Evolutionary conservation across 371 early-diverging fungal species (phyloP).

Genomic region (Nosema muscidifuracis): DNA sequence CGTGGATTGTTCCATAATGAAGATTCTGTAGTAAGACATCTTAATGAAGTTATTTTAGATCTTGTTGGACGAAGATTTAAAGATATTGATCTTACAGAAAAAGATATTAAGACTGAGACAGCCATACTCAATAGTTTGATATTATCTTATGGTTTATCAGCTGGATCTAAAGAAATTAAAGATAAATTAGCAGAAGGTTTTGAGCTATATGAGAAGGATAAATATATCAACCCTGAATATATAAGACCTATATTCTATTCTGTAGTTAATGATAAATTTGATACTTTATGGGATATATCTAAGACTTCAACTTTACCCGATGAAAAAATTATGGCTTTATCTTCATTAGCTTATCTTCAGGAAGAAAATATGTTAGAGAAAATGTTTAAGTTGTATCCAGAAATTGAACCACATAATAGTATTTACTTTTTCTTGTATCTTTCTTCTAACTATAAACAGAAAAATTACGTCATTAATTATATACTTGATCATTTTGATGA

Average conservation of each 20-base stretch:
- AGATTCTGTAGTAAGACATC: background rate
- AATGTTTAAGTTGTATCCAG: background rate
- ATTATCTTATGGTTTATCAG: background rate
- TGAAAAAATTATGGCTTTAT: conserved; percentile 3
- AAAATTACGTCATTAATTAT: background rate
- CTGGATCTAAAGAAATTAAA: background rate
- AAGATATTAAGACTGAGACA: background rate
- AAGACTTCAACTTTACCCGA: background rate
- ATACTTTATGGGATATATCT: background rate
- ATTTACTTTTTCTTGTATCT: conserved; percentile 9
- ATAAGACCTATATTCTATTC: background rate
- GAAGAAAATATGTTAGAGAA: background rate
- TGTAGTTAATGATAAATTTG: conserved; percentile 10
- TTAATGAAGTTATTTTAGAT: conserved; percentile 2
- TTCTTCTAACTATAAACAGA: background rate
- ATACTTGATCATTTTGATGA: conserved; percentile 7
- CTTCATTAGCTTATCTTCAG: background rate
- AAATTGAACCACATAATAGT: conserved; percentile 17
- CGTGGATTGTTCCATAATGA: background rate
- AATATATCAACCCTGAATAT: background rate
- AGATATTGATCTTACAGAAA: background rate
- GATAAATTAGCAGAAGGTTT: background rate
- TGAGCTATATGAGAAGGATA: background rate
- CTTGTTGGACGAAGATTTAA: background rate
- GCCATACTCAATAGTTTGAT: background rate